Base-by-base conservation (phyloP, 768 basidiomycete species). In the Mrakia gelida region DNA sequence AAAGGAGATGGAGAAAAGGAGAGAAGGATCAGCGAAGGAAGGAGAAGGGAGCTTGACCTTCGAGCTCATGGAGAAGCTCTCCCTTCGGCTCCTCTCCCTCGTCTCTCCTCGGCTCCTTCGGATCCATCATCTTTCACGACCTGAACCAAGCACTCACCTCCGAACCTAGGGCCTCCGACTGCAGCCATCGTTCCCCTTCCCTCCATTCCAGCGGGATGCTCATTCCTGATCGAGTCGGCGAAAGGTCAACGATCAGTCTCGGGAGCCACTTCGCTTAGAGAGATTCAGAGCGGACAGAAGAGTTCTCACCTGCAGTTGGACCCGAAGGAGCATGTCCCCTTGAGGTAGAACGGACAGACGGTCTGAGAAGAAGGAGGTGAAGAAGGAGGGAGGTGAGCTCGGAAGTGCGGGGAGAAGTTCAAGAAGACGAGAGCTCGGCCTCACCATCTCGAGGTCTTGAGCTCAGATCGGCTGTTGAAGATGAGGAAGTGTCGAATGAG, bases 321-420 rank as follows among this genome's bases (percentile, higher is more conserved):
- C 15, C 76, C 76, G 32, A 77, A 77, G 15, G 23, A 28, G 45
- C 76, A 77, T n/a, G 56, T 61, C 1, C 76, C 76, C 54, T 77
- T 52, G 30, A 77, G 71, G 43, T 77, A 77, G 76, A 71, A 77
- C 2, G 52, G 59, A 34, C 76, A 77, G 41, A 77, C 76, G 8
- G 61, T 30, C 76, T 70, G 52, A 4, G 32, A 30, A 49, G 2
- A 49, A 56, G 16, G 38, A 13, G 43, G n/a, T 13, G n/a, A 74
- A 3, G 68, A 41, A 28, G 15, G 30, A 30, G 16, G 15, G 30
- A 23, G 38, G 34, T 70, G 34, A 70, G 67, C 67, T 70, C 67
- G 67, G 41, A 23, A n/a, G 34, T 2, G 67, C 67, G 67, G 3
- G 34, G 21, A 21, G 34, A n/a, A 26, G 10, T 38, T 38, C 38